Base-by-base conservation (phyloP, 352 stramenopile species). In the Bremia lactucae region DNA sequence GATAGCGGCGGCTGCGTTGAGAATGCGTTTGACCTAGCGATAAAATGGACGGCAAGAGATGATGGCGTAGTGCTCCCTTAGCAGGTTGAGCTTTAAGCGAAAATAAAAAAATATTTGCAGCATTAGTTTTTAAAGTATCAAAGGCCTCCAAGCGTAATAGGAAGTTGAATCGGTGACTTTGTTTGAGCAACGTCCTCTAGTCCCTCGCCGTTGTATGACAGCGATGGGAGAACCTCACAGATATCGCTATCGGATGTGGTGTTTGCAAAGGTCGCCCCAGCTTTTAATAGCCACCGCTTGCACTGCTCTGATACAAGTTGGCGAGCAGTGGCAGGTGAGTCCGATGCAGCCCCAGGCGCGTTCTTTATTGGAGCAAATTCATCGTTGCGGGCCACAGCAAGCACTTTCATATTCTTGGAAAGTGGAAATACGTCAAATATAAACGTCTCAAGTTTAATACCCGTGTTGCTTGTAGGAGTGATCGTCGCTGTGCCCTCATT, bases 351-450 rank as follows among this genome's bases (percentile, higher is more conserved):
- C 6, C 77, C 83, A 28, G 80, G 71, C 2, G 79, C 75, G 60
- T 96, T 96, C 59, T 96, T 96, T 0, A 96, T 82, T 13, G 83
- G 76, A 31, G 76, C 64, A 55, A 96, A 96, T 51, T 98, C 91
- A 22, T 96, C 75, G 25, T 83, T 68, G 23, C 95, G 77, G 14
- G 62, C 28, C 2, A 96, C 87, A 55, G 95, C 87, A 14, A 98
- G 73, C 24, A 98, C 77, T 0, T 85, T 92, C 86, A 98, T 97
- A 13, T 59, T 72, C 29, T 78, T 62, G 6, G 92, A 95, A 0
- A 97, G 68, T 28, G 90, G 87, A 55, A 99, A 99, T 3, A 98
- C 92, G 66, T 99, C 96, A 61, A 99, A 99, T 52, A 99, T 98
- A 61, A 99, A 99, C 4, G 84, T 82, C 62, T 99, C 96, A 13